These are phyloP conservation scores for Hordeum vulgare DNA, from an alignment of 176 grass and related monocot species.

Conservation along the genomic window DNA sequence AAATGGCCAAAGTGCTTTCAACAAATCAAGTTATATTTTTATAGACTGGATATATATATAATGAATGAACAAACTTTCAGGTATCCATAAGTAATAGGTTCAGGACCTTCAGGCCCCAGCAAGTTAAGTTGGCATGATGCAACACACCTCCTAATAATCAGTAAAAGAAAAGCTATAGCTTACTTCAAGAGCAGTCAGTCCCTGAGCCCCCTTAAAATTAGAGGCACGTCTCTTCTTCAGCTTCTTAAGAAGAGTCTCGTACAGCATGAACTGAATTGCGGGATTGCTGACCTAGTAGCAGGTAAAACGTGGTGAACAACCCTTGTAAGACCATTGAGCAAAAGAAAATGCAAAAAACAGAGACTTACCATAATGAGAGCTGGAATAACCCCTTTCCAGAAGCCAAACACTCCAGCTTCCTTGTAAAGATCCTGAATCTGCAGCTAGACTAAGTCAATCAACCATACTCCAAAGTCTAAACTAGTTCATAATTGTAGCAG, in stretches of 20 bases:
- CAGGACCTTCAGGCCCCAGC: neutral
- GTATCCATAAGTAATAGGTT: neutral
- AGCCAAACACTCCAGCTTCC: slow-evolving; percentile 75
- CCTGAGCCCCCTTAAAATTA: slow-evolving; percentile 80
- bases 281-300: slow-evolving; percentile 86
- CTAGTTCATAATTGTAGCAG: neutral
- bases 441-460: slow-evolving; percentile 13
- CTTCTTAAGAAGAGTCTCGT: slow-evolving; percentile 92
- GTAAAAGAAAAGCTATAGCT: slow-evolving; percentile 3
- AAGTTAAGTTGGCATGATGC: neutral
- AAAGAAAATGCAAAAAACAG: slow-evolving; percentile 17
- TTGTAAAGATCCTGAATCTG: slow-evolving; percentile 90
- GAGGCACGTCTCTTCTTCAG: slow-evolving; percentile 66
- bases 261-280: slow-evolving; percentile 96
- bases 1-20: neutral
- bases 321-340: neutral
- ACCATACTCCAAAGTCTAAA: neutral
- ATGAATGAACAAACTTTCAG: neutral
- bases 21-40: neutral
- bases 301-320: slow-evolving; percentile 13
- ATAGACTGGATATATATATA: neutral
- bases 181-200: slow-evolving; percentile 85
- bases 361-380: slow-evolving; percentile 85
- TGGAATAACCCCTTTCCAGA: slow-evolving; percentile 94
- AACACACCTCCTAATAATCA: neutral